phyloP scores from a whole-genome alignment of 306 rosid species.

The Lotus japonicus region DNA sequence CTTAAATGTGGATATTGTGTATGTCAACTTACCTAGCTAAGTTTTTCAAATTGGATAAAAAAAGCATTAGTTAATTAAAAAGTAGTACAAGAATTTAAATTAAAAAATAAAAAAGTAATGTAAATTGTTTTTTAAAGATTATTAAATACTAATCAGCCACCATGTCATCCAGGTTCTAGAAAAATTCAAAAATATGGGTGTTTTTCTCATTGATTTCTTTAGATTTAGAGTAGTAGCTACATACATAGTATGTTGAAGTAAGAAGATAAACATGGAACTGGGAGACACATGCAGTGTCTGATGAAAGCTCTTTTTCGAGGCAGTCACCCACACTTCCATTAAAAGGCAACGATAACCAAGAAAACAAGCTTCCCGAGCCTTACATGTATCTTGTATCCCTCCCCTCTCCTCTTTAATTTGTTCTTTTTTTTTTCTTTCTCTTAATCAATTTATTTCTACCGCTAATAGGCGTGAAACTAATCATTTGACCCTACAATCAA shows the following conservation, averaged over 20 bases:
- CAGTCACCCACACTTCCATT: conserved; percentile 36
- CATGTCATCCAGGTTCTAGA: not conserved
- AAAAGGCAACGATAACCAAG: conserved; percentile 47
- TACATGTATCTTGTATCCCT: conserved; percentile 15
- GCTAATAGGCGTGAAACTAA: too few relatives aligned
- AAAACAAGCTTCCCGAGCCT: conserved; percentile 15
- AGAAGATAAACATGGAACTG: conserved; percentile 36
- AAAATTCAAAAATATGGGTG: not conserved
- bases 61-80: not conserved
- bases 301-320: conserved; percentile 79
- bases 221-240: not conserved
- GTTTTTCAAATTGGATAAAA: not conserved
- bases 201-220: not conserved
- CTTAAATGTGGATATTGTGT: too few relatives aligned
- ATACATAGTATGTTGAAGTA: not conserved
- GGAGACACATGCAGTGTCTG: conserved; percentile 82
- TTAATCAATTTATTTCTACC: too few relatives aligned
- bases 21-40: too few relatives aligned
- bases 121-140: not conserved
- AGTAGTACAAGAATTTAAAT: not conserved
- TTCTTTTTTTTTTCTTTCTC: too few relatives aligned
- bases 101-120: too few relatives aligned
- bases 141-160: not conserved
- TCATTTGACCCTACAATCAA: too few relatives aligned
- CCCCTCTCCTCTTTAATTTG: too few relatives aligned